Evolutionary conservation across 2,329 filamentous ascomycete species (phyloP).

Genomic region (Scopulariopsis brevicaulis): DNA sequence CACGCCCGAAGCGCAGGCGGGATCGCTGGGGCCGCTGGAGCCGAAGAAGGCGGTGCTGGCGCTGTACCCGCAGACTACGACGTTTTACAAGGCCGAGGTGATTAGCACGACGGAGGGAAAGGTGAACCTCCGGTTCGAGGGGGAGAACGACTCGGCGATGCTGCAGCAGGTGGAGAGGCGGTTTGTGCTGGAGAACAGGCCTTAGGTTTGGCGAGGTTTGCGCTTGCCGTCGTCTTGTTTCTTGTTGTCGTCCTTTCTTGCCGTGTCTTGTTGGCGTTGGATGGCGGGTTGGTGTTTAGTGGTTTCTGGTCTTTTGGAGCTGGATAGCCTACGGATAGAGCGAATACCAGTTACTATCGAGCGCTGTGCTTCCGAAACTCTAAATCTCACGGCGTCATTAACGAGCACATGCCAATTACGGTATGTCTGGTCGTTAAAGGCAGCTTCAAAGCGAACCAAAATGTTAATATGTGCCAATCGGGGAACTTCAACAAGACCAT

Average conservation of each 20-base stretch:
- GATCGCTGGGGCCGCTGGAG: slow-evolving; percentile 47
- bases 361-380: neutral
- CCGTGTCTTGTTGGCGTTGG: neutral
- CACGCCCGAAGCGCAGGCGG: slow-evolving; percentile 37
- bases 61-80: slow-evolving; percentile 73
- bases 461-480: too few species aligned
- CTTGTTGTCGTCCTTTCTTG: neutral
- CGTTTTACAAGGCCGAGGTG: slow-evolving; percentile 76
- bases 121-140: slow-evolving; percentile 65
- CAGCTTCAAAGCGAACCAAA: too few species aligned
- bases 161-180: slow-evolving; percentile 66
- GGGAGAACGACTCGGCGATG: slow-evolving; percentile 62
- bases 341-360: neutral
- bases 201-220: neutral
- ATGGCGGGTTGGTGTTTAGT: neutral
- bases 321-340: neutral
- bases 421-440: too few species aligned
- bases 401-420: too few species aligned
- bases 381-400: too few species aligned
- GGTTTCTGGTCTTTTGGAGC: neutral
- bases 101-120: slow-evolving; percentile 43
- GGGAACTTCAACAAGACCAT: too few species aligned
- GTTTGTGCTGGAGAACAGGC: slow-evolving; percentile 53
- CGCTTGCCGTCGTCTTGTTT: too few species aligned
- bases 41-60: slow-evolving; percentile 64